phyloP scores from a whole-genome alignment of 2,329 filamentous ascomycete genomes.

The Xylaria sp. region DNA sequence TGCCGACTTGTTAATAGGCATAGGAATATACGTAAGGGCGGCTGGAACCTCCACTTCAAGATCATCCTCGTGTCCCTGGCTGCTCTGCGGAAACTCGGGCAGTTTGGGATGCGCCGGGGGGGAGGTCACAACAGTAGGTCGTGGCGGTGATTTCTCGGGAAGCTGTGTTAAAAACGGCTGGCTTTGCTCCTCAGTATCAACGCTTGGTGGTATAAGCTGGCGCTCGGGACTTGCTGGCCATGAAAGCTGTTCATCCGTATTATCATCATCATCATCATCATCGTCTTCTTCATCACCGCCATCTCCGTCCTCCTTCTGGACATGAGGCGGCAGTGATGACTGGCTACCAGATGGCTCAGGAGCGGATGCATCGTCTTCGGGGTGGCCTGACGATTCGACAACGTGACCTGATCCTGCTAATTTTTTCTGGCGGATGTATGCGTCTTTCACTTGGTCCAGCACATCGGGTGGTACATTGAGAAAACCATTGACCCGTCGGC shows the following conservation, averaged over 20 bases:
- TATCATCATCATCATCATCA: conserved; percentile 20
- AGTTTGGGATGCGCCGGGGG: conserved; percentile 22
- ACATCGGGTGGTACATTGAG: conserved; percentile 52
- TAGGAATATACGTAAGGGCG: conserved; percentile 39
- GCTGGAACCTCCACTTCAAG: conserved; percentile 49
- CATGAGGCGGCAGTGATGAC: not conserved
- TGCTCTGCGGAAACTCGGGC: conserved; percentile 44
- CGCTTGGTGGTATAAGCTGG: conserved; percentile 24
- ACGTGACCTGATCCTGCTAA: conserved; percentile 20
- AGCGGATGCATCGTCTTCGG: not conserved
- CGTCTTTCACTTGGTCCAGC: conserved; percentile 44
- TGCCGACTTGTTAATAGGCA: conserved; percentile 43
- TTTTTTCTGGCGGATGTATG: conserved; percentile 37
- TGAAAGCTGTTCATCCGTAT: conserved; percentile 11
- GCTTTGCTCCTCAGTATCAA: conserved; percentile 15
- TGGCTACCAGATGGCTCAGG: conserved; percentile 26
- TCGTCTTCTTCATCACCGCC: conserved; percentile 22
- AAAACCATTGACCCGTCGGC: conserved; percentile 41
- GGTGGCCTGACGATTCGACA: not conserved
- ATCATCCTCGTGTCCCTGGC: conserved; percentile 47
- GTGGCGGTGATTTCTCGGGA: conserved; percentile 41
- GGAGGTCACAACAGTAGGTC: conserved; percentile 37
- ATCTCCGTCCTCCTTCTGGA: conserved; percentile 16
- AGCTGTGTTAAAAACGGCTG: conserved; percentile 45
- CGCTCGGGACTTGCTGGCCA: conserved; percentile 36